phyloP scores from a whole-genome alignment of 2,329 filamentous ascomycete species.

The Leptographium procerum region DNA sequence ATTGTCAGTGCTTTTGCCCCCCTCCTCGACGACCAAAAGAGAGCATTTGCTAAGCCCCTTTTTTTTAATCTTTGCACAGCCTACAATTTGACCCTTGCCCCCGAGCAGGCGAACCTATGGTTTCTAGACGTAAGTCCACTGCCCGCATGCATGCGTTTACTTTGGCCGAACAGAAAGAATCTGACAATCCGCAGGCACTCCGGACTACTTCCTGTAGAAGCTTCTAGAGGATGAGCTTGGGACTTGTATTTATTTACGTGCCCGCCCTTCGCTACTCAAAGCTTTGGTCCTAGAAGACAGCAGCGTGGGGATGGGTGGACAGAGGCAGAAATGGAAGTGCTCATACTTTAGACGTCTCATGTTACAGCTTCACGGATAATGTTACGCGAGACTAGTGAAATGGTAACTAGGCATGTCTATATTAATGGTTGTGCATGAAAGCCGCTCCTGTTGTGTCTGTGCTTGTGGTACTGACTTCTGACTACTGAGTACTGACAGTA shows the following conservation, averaged over 20 bases:
- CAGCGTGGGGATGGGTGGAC: background rate
- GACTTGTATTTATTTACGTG: background rate
- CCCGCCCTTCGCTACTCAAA: background rate
- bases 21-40: background rate
- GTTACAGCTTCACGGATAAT: background rate
- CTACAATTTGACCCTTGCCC: slow-evolving; percentile 98
- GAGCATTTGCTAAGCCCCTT: background rate
- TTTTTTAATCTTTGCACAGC: slow-evolving; percentile 39
- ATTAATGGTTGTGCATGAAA: background rate
- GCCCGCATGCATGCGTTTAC: background rate
- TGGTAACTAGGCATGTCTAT: background rate
- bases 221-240: background rate
- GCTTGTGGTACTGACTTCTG: background rate
- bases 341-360: background rate
- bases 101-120: slow-evolving; percentile 95
- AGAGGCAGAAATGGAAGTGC: background rate
- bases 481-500: background rate
- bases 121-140: slow-evolving; percentile 65
- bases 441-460: background rate
- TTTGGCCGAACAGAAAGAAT: background rate
- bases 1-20: slow-evolving; percentile 41
- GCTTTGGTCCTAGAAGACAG: background rate
- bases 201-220: slow-evolving; percentile 91
- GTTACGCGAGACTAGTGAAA: background rate
- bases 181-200: slow-evolving; percentile 49